phyloP scores from a whole-genome alignment of 352 stramenopile species.

The Pythium aquatile region DNA sequence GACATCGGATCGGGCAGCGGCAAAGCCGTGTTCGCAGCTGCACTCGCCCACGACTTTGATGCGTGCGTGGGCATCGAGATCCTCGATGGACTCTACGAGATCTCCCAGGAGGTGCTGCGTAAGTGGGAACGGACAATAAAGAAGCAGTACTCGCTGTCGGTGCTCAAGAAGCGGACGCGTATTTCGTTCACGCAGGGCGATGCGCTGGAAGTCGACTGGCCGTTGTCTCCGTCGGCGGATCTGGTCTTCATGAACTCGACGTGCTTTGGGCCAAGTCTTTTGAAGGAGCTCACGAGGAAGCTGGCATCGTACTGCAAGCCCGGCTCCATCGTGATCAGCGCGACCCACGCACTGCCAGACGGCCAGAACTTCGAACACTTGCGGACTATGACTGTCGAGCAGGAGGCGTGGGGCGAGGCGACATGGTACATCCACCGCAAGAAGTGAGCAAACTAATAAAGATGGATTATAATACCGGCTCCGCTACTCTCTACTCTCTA shows the following conservation, averaged over 20 bases:
- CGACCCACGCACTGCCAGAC: slow-evolving; percentile 51
- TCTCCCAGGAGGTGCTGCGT: slow-evolving; percentile 53
- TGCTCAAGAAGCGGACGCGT: slow-evolving; percentile 68
- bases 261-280: slow-evolving; percentile 76
- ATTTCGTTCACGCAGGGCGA: slow-evolving; percentile 77
- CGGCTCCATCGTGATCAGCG: slow-evolving; percentile 59
- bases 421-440: slow-evolving; percentile 59
- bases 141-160: slow-evolving; percentile 39
- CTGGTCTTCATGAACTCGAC: slow-evolving; percentile 91
- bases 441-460: slow-evolving; percentile 25
- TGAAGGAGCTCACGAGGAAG: slow-evolving; percentile 51
- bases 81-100: slow-evolving; percentile 64
- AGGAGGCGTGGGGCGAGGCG: slow-evolving; percentile 57
- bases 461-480: not conserved
- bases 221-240: slow-evolving; percentile 36
- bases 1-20: slow-evolving; percentile 88
- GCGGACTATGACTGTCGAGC: slow-evolving; percentile 41
- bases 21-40: slow-evolving; percentile 84
- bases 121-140: slow-evolving; percentile 61
- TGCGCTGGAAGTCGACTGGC: slow-evolving; percentile 69
- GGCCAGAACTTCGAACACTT: slow-evolving; percentile 45
- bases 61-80: slow-evolving; percentile 87
- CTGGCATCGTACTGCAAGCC: slow-evolving; percentile 47
- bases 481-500: not conserved
- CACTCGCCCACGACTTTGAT: slow-evolving; percentile 85